Base-by-base conservation (phyloP, 2,329 filamentous ascomycete species). In the Cladosporium sphaerospermum region DNA sequence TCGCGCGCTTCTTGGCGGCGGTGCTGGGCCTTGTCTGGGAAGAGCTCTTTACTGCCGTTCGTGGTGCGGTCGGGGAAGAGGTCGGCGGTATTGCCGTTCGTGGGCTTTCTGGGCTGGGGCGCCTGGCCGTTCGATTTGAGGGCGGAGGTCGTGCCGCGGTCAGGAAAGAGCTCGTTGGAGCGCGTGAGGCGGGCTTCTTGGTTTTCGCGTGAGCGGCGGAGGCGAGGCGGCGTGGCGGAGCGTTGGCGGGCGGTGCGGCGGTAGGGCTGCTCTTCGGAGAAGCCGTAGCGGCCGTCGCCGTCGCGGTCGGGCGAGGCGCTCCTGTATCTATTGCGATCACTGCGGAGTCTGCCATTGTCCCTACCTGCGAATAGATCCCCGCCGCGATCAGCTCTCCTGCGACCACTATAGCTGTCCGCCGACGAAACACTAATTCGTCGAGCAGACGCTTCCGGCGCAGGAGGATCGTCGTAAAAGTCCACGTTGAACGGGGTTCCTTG, bases 381-480 rank as follows among this genome's bases (percentile, higher is more conserved):
- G 19, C 67, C 64, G 11, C 56, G 51, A n/a, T n/a, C 36, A 18
- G 36, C 11, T 43, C 54, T 56, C 47, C 56, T 58, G 50, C 55
- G 49, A 49, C 50, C 53, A 52, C 47, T 49, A n/a, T 54, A 16
- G 36, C 55, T 43, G 16, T 51, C 45, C 58, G 49, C 41, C 13
- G 68, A 66, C 50, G 62, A 61, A 34, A 45, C 47, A 57, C 47
- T 59, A 47, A 36, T 37, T 34, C 19, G 52, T 19, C 44, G 54
- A 34, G 28, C 34, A 33, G 37, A 14, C 5, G 49, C 28, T 9
- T 39, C n/a, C 7, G 51, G 50, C n/a, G 42, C 44, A 3, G 59
- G 45, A 13, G 53, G 53, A 62, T 95, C 89, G 59, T 93, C 89
- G 69, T 95, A 95, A 75, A 96, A 86, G 63, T 81, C 87, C 34